Percentiles rank a stretch among this genome's conserved stretches.
These are phyloP conservation scores for Lactarius indigo DNA, from an alignment of 768 basidiomycete species.

Conservation along the genomic window DNA sequence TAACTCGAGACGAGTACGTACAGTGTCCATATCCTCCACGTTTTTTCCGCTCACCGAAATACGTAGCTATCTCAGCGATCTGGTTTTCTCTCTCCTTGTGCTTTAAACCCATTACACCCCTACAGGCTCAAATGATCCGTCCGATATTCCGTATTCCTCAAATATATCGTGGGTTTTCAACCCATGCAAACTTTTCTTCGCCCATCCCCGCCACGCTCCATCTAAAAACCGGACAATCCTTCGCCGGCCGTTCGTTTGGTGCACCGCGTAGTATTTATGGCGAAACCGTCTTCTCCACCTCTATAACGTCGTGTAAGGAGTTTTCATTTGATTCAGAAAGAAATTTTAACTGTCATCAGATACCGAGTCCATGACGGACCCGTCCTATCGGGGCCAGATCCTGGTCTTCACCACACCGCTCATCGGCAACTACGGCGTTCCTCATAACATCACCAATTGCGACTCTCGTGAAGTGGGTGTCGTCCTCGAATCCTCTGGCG, in stretches of 20 bases:
- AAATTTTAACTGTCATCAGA: constrained; percentile 47
- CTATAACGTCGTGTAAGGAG: constrained; percentile 83
- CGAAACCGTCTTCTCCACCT: constrained; percentile 98
- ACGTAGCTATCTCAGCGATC: constrained; percentile 82
- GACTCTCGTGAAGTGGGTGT: constrained; percentile 81
- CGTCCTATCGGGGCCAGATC: constrained; percentile 96
- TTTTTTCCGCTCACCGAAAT: constrained; percentile 28
- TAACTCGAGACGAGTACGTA: constrained; percentile 85
- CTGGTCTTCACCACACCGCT: constrained; percentile 98
- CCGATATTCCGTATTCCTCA: constrained; percentile 47
- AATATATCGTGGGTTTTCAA: constrained; percentile 61
- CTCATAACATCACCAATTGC: constrained; percentile 66
- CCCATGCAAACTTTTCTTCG: constrained; percentile 46
- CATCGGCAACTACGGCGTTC: constrained; percentile 98
- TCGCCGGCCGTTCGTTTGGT: constrained; percentile 87
- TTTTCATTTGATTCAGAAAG: not conserved
- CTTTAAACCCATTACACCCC: constrained; percentile 32
- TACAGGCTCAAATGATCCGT: constrained; percentile 51
- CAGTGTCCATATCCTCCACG: constrained; percentile 2
- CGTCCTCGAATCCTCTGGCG: constrained; percentile 79
- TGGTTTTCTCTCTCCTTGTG: constrained; percentile 73
- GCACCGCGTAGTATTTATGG: constrained; percentile 84
- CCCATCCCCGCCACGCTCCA: constrained; percentile 79
- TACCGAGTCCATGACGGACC: constrained; percentile 99
- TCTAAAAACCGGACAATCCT: constrained; percentile 91